Evolutionary conservation across 192 early-diverging fungal species (phyloP), one percentile per base, ranked within the genome.

Genomic region (Coemansia sp.): DNA sequence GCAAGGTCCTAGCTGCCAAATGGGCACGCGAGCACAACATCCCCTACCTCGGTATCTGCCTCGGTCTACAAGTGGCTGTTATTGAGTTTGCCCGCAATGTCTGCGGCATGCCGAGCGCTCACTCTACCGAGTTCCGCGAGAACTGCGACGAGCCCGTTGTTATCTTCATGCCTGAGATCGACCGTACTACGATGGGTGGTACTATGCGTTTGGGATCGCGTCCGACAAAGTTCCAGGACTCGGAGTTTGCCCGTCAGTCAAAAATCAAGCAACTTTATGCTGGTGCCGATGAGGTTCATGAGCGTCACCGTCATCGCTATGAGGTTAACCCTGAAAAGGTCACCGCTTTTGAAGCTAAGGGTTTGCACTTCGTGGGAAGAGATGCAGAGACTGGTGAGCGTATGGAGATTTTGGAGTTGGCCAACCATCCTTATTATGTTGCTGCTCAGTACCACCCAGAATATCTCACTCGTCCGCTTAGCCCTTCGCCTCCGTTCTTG

Each of bases 91-190:
- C 96, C 9, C 91, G 98, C 62, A 90, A 97, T 72, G 92, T 97
- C 13, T 93, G 91, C 67, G 93, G 89, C 33, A 84, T 98, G 69
- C 42, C 75, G 38, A 86, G 82, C 49, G 96, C 96, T 30, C 86
- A 93, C 77, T 96, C 95, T 11, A 89, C 88, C 63, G 98, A 99
- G 81, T 85, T 98, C 65, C 88, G 87, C 64, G 84, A 88, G 49
- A 80, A 93, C 66, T 88, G 93, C 30, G 78, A 76, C 7, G 85
- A 86, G 35, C 89, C 89, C 17, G 91, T 94, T n/a, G 91, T 99
- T 35, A 84, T 98, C 11, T 96, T 92, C 83, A 99, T 99, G 98
- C 98, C 98, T 62, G 98, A 99, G 82, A 95, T 98, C 79, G 89
- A 89, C 65, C 91, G 88, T 67, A 92, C 93, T 32, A 90, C 93